Conservation (phyloP, 345 rosid species). For the Rhizophora mangle region DNA sequence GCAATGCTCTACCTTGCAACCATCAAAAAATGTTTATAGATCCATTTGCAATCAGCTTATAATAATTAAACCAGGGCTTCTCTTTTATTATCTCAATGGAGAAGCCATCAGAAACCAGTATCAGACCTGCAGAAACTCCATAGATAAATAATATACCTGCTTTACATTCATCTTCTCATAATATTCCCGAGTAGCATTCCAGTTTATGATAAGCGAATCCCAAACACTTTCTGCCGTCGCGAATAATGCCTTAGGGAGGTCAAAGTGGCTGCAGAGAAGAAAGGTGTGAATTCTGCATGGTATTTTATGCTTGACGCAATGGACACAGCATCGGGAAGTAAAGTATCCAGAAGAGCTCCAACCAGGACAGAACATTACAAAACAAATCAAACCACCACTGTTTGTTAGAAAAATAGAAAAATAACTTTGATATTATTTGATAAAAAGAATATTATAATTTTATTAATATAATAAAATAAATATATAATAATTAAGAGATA, state of each 20-base stretch:
- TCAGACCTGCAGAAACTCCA: conserved; percentile 56
- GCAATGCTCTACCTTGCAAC: conserved; percentile 58
- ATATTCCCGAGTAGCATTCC: conserved; percentile 49
- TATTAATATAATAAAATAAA: no score
- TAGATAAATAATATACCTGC: conserved; percentile 61
- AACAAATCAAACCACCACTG: no score
- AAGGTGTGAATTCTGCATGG: conserved; percentile 56
- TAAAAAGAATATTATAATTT: no score
- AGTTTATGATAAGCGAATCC: conserved; percentile 47
- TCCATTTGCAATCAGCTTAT: background rate
- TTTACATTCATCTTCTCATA: conserved; percentile 46
- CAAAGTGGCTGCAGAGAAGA: conserved; percentile 46
- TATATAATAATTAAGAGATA: no score
- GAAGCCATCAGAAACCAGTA: background rate
- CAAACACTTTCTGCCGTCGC: conserved; percentile 54
- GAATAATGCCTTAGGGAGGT: conserved; percentile 50
- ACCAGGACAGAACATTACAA: background rate
- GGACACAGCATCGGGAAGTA: conserved; percentile 37
- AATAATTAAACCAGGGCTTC: background rate
- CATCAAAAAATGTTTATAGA: background rate
- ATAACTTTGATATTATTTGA: no score
- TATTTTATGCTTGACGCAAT: conserved; percentile 47
- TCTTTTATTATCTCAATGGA: no score
- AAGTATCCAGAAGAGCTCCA: conserved; percentile 35
- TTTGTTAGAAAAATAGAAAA: no score